phyloP scores from a whole-genome alignment of 495 filamentous ascomycete genomes.

The Cercophora scortea region DNA sequence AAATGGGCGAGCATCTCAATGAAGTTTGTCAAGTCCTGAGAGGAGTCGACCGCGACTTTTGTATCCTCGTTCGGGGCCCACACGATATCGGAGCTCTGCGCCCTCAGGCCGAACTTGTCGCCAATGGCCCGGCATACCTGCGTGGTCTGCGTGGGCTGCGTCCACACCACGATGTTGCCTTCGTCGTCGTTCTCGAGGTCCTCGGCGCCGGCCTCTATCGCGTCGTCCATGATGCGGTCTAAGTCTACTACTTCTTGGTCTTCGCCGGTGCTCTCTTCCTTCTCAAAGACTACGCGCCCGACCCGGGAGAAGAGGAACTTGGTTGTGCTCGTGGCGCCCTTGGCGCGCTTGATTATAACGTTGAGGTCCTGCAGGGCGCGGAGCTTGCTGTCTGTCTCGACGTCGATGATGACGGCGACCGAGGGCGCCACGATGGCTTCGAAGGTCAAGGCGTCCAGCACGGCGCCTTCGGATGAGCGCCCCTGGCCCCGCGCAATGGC shows the following conservation, averaged over 20 bases:
- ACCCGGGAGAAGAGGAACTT: slow-evolving; percentile 78
- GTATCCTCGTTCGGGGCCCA: slow-evolving; percentile 82
- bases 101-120: slow-evolving; percentile 49
- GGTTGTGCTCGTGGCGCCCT: slow-evolving; percentile 63
- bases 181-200: slow-evolving; percentile 69
- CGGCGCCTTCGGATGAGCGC: slow-evolving; percentile 57
- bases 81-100: slow-evolving; percentile 68
- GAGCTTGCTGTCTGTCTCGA: slow-evolving; percentile 70
- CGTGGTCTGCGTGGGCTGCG: slow-evolving; percentile 61
- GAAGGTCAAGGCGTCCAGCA: slow-evolving; percentile 66
- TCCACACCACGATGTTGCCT: slow-evolving; percentile 64
- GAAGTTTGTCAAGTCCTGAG: slow-evolving; percentile 43
- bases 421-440: slow-evolving; percentile 76
- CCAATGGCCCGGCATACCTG: slow-evolving; percentile 55
- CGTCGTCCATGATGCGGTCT: slow-evolving; percentile 76
- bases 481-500: slow-evolving; percentile 87
- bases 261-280: slow-evolving; percentile 36
- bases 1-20: slow-evolving; percentile 46
- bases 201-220: slow-evolving; percentile 76
- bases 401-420: slow-evolving; percentile 69
- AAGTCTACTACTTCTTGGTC: slow-evolving; percentile 29
- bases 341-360: slow-evolving; percentile 54
- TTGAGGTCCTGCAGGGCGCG: slow-evolving; percentile 66
- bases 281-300: slow-evolving; percentile 62
- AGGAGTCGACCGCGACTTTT: slow-evolving; percentile 46